Base-by-base conservation (phyloP, 2,329 filamentous ascomycete genomes). In the Sclerotiophoma versabilis region DNA sequence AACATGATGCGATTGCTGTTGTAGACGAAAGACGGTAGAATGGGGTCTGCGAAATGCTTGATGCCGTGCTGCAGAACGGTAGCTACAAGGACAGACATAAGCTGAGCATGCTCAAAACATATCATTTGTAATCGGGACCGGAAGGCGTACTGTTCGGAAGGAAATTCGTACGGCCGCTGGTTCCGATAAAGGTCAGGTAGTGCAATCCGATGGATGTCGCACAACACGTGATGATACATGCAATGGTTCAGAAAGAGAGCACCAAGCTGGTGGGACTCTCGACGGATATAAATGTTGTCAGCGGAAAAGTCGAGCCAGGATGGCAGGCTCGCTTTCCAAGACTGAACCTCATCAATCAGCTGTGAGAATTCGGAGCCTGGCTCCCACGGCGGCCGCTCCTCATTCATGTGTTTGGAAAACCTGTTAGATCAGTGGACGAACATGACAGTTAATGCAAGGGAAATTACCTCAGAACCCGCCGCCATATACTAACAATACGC, bases 1-100 rank as follows among this genome's bases (percentile, higher is more conserved):
- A 72, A 61, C 69, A 72, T 72, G 34, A 72, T 72, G 4, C 69
- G 61, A 26, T 60, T 72, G 50, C 69, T 72, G 47, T 72, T 72
- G 56, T 72, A 72, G 2, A 71, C 69, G 14, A 71, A 69, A 0
- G 67, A 70, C 2, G 69, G 69, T 15, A 72, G 29, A n/a, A 72
- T 72, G 0, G 69, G 68, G 34, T 72, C 69, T 0, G 69, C 69
- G n/a, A 72, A 66, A 27, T 70, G 64, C 36, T 69, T 70, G 41
- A 70, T 65, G 4, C 69, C 69, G 25, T 72, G 69, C 26, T 70
- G 64, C 1, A 72, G 48, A 17, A 68, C 65, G 1, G 66, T 69
- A 3, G 68, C 65, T 3, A 69, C 63, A 0, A 72, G 48, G 1
- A 65, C 60, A 5, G 68, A 66, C 57, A 72, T 65, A 22, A 63